Evolutionary conservation across 805 yeast species (phyloP).

Genomic region (Cyberlindnera petersonii): DNA sequence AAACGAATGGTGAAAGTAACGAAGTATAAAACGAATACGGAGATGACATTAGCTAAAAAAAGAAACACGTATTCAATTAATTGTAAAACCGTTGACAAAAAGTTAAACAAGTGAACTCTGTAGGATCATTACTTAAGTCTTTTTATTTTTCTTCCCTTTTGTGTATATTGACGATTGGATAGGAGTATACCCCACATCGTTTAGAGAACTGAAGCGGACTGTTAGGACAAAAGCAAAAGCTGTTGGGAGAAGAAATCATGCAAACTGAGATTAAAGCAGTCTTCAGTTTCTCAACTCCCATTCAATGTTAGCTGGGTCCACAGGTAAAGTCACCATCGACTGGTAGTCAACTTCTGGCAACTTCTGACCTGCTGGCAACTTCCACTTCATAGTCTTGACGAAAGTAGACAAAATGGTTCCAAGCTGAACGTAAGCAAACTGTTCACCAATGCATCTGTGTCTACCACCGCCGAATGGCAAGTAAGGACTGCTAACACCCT

Average conservation of each 20-base stretch:
- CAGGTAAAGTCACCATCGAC: slow-evolving; percentile 91
- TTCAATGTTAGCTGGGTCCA: slow-evolving; percentile 63
- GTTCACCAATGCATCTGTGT: slow-evolving; percentile 99
- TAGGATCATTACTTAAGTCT: no score
- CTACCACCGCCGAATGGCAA: slow-evolving; percentile 99
- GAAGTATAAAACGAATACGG: no score
- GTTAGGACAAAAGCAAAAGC: neutral
- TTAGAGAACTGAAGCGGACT: no score
- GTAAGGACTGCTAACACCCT: slow-evolving; percentile 94
- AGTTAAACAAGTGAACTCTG: no score
- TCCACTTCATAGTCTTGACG: slow-evolving; percentile 77
- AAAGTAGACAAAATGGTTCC: slow-evolving; percentile 77
- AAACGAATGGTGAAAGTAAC: no score
- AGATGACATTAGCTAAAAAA: no score
- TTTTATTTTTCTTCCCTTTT: no score
- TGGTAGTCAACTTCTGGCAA: slow-evolving; percentile 74
- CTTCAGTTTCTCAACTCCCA: slow-evolving; percentile 61
- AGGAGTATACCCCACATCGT: no score
- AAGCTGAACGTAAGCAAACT: slow-evolving; percentile 91
- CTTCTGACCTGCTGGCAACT: slow-evolving; percentile 48
- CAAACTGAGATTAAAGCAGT: neutral
- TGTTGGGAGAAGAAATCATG: neutral
- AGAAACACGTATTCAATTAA: no score
- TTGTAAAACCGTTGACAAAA: no score
- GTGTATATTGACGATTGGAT: no score